phyloP scores from a whole-genome alignment of 352 stramenopile genomes.

The Blastocystis sp. region DNA sequence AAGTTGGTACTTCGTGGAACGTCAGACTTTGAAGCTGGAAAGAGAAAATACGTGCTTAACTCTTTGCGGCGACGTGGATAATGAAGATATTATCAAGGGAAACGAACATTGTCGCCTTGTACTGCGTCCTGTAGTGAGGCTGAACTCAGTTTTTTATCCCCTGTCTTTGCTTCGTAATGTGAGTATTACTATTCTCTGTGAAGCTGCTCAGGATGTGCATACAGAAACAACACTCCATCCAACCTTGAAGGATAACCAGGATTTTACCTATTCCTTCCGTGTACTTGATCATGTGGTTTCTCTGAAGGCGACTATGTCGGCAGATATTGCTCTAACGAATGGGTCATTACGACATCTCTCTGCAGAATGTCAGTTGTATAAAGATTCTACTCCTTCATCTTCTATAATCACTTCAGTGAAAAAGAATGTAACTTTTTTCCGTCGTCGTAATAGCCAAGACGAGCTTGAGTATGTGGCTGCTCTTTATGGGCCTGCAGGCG shows the following conservation, averaged over 20 bases:
- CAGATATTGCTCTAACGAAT: neutral
- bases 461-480: slow-evolving; percentile 1
- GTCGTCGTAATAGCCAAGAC: neutral
- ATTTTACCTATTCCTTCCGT: neutral
- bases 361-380: neutral
- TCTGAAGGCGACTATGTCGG: neutral
- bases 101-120: slow-evolving; percentile 23
- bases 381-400: neutral
- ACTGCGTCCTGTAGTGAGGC: neutral
- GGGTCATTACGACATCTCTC: neutral
- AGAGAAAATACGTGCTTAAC: neutral
- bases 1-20: slow-evolving; percentile 19
- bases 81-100: slow-evolving; percentile 24
- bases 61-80: slow-evolving; percentile 13
- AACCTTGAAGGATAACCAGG: neutral
- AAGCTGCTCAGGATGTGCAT: neutral
- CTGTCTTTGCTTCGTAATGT: slow-evolving; percentile 21
- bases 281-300: neutral
- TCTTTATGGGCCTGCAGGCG: neutral
- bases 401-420: neutral
- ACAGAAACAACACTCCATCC: neutral
- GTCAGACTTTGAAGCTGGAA: neutral
- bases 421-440: neutral
- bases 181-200: neutral
- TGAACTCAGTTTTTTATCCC: neutral